Base-by-base conservation (phyloP, 495 filamentous ascomycete species). In the Clohesyomyces aquaticus region DNA sequence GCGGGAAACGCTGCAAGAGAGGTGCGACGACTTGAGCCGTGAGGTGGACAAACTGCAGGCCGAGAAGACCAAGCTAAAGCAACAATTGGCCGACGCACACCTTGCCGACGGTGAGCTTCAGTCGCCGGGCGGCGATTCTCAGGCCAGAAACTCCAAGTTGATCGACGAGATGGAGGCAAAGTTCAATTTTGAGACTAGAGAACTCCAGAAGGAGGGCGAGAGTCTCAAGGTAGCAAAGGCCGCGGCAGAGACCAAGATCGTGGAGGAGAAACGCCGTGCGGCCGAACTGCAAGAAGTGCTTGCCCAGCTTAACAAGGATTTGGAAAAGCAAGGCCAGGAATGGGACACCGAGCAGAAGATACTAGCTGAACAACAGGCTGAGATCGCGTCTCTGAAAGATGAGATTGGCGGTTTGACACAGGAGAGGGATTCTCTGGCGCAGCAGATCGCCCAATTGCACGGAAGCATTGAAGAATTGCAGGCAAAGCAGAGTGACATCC, bases 291-390 rank as follows among this genome's bases (percentile, higher is more conserved):
- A 66, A 54, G 46, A 60, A 29, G 52, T 70, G 8, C 55, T 70
- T 14, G 42, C 32, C 32, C 67, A 70, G 25, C 67, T 70, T 19
- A 61, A 55, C 32, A 28, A 19, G 4, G 67, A 70, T 28, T 63
- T 70, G 16, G 59, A 66, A 35, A 19, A 59, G 27, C 62, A 70
- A 22, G 67, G 57, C 29, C 22, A 16, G 3, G 53, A 70, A 27
- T 70, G 63, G 62, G 59, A 62, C n/a, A 53, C 38, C 3, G 63
- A 70, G 41, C 66, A 60, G 67, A 38, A 66, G 58, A 70, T 60
- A 26, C 53, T 55, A 3, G 27, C 41, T 1, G 63, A 69, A 21
- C 67, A 66, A 35, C 45, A 69, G 21, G 53, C 45, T 14, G 29
- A 47, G 16, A 66, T 66, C 42, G 54, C 52, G 12, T 41, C 32